Evolutionary conservation across 495 filamentous ascomycete species (phyloP), one percentile per base, ranked within the genome.

Genomic region (Stereocaulon alpinum): DNA sequence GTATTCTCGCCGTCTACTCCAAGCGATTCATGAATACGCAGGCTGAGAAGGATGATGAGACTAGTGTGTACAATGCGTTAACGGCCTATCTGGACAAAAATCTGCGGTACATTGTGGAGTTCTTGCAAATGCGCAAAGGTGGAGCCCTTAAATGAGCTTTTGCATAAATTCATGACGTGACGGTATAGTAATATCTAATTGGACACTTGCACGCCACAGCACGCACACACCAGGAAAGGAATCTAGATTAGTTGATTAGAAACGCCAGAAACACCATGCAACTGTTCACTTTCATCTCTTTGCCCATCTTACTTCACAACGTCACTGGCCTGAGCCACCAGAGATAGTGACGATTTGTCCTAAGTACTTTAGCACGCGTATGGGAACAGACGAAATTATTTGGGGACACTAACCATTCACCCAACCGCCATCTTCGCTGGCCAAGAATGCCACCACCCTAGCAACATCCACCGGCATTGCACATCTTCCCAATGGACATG

Each of bases 381-480:
- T 17, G 14, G 6, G 15, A 40, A 43, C 14, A 14, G 34, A 60
- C 22, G 27, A 50, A 53, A 18, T 20, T 30, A 59, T 22, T 4
- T 4, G 2, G 32, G 18, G 62, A 48, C 73, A 68, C 75, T 84
- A 81, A 62, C 82, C 82, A 67, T 85, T 86, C 54, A 86, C 70
- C 82, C 82, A 86, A 60, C 81, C 81, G 47, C 80, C 82, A 62
- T 86, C 82, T 64, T 85, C 77, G 42, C 78, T 81, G 24, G 80
- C 80, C 48, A 86, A 73, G 74, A 85, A 86, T 70, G 74, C 77
- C 44, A 84, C 82, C 22, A 83, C 81, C 55, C 82, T 80, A 48
- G 83, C 82, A 60, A 85, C 79, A 59, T 86, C 82, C 67, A 79
- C 76, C 56, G 82, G 82, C 59, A 83, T 76, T 59, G 80, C 82